phyloP scores from a whole-genome alignment of 108 stramenopile species.

The Stephanodiscus minutulus region DNA sequence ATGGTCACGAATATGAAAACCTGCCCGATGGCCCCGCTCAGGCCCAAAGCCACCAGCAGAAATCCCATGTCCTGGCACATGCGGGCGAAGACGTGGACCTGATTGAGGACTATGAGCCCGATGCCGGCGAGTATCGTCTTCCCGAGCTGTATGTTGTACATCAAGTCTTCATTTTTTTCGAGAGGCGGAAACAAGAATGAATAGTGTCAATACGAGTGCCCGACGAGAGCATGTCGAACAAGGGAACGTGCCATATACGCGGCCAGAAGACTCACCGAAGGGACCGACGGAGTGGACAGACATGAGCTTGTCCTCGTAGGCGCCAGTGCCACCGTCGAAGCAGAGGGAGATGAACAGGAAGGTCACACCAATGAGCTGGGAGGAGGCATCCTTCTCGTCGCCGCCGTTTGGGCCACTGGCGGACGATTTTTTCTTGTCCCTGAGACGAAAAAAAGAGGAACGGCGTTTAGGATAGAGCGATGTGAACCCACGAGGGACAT shows the following conservation, averaged over 20 bases:
- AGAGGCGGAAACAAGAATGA: no score
- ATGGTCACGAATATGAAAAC: conserved; percentile 98
- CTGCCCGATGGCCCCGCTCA: conserved; percentile 95
- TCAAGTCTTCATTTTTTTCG: no score
- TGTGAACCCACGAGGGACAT: not conserved
- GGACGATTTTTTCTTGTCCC: conserved; percentile 26
- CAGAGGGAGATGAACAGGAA: conserved; percentile 94
- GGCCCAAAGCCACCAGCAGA: conserved; percentile 87
- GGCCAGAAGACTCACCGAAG: no score
- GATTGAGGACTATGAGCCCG: conserved; percentile 87
- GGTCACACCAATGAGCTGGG: conserved; percentile 85
- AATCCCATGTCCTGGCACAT: conserved; percentile 97
- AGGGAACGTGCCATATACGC: no score
- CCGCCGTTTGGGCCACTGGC: conserved; percentile 46
- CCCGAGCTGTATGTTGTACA: conserved; percentile 99
- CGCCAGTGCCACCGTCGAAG: conserved; percentile 98
- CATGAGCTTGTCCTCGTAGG: conserved; percentile 99
- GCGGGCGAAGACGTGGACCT: conserved; percentile 91
- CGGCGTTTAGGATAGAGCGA: not conserved
- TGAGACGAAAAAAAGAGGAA: conserved; percentile 1
- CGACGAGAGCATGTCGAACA: no score
- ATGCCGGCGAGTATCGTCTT: conserved; percentile 95
- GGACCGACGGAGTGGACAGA: conserved; percentile 93
- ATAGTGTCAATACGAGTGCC: no score
- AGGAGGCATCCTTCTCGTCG: conserved; percentile 56